Evolutionary conservation across 1,139 yeast genomes (phyloP), one percentile per base, ranked within the genome.

Genomic region (Lipomyces yarrowii): DNA sequence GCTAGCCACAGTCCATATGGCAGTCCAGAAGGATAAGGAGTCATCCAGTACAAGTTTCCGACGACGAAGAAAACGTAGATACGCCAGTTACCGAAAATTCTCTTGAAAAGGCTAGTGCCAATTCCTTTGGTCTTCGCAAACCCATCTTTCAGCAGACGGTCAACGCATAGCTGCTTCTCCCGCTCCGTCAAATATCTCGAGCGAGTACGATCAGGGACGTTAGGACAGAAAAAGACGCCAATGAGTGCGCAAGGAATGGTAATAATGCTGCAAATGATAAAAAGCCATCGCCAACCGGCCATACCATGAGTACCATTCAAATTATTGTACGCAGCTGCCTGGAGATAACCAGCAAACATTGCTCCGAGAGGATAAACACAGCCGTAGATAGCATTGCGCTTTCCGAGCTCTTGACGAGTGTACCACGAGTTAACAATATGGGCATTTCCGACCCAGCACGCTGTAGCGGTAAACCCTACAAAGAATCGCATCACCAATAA

Each of bases 241-340:
- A 86, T 76, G 33, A 87, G 15, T 18, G 89, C 91, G 63, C 88
- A 84, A 2, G 79, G 84, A 48, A 87, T 73, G 2, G 91, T 85
- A 51, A 87, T 80, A 58, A 85, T 76, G 10, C 88, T 89, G 75
- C 88, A 91, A 70, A 89, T 82, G 68, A 88, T 83, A 73, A 86
- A 88, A 76, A 87, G 85, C 91, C 91, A 88, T 77, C 87, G 83
- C 92, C 92, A 88, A 4, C 80, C 81, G n/a, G 76, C 75, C 37
- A 79, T 71, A 26, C 78, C 77, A 1, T 74, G 74, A 2, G 73
- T 67, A 5, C 77, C 77, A 52, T 73, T 69, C 64, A 76, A 67
- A 33, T 76, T 73, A 61, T 83, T 76, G 72, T 80, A 84, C 58
- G 87, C 84, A 6, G 87, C 85, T 18, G 88, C 84, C 61, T 88